Evolutionary conservation across 2,329 filamentous ascomycete genomes (phyloP).

Genomic region (Colletotrichum siamense): DNA sequence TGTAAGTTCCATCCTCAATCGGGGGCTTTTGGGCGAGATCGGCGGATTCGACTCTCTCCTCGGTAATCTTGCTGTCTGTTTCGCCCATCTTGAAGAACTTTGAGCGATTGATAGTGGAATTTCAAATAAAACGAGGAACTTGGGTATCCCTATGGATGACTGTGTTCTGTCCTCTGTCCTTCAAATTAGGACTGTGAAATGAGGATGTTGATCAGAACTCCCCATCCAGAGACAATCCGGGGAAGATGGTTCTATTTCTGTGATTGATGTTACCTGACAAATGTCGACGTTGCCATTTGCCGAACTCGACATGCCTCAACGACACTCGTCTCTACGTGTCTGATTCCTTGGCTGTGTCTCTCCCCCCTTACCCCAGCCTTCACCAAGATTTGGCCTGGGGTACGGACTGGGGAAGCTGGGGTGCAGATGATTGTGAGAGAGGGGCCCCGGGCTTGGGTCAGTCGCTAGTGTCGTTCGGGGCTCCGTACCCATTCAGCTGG

Average conservation of each 20-base stretch:
- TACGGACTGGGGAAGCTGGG: background rate
- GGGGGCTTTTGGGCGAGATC: background rate
- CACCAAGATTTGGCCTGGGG: background rate
- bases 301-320: background rate
- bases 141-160: background rate
- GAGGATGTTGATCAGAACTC: background rate
- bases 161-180: background rate
- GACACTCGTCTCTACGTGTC: background rate
- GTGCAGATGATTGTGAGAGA: background rate
- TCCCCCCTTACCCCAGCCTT: background rate
- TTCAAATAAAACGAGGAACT: background rate
- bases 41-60: constrained; percentile 3
- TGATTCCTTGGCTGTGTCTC: background rate
- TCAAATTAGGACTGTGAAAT: background rate
- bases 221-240: background rate
- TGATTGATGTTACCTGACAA: background rate
- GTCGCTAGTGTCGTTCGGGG: background rate
- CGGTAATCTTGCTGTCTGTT: background rate
- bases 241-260: constrained; percentile 4
- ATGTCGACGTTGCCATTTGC: background rate
- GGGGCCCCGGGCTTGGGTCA: constrained; percentile 3
- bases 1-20: background rate
- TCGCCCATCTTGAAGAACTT: background rate
- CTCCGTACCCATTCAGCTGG: background rate
- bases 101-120: background rate